These are phyloP conservation scores for Heterobasidion parviporum DNA, from an alignment of 1,284 basidiomycete genomes.

Conservation along the genomic window DNA sequence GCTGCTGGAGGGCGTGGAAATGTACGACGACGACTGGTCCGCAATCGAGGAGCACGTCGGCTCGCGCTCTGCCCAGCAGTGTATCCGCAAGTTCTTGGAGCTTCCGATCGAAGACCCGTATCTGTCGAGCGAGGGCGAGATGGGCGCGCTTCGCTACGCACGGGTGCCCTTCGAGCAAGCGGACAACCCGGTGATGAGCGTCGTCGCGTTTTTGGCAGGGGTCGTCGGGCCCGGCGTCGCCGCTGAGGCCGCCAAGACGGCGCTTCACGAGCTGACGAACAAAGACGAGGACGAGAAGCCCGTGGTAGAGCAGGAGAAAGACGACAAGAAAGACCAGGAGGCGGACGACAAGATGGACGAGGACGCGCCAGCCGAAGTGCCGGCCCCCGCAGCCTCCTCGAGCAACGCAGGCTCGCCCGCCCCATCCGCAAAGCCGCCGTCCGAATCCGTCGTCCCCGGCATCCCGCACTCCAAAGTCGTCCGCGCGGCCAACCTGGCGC, in stretches of 20 bases:
- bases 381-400: slow-evolving; percentile 4
- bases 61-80: slow-evolving; percentile 87
- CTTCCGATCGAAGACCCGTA: slow-evolving; percentile 97
- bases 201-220: slow-evolving; percentile 93
- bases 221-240: slow-evolving; percentile 90
- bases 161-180: slow-evolving; percentile 87
- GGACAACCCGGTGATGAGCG: slow-evolving; percentile 98
- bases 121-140: slow-evolving; percentile 61
- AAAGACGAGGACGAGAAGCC: slow-evolving; percentile 19
- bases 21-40: slow-evolving; percentile 98
- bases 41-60: slow-evolving; percentile 89
- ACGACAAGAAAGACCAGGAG: slow-evolving; percentile 13
- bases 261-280: slow-evolving; percentile 70
- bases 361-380: slow-evolving; percentile 6
- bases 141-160: slow-evolving; percentile 76
- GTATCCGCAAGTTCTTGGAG: slow-evolving; percentile 92
- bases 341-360: slow-evolving; percentile 26
- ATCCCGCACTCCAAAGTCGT: slow-evolving; percentile 72
- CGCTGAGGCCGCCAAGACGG: slow-evolving; percentile 88
- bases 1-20: slow-evolving; percentile 92
- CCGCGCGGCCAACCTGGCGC: slow-evolving; percentile 76
- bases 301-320: slow-evolving; percentile 18
- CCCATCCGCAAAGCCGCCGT: slow-evolving; percentile 11
- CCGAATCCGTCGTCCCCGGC: slow-evolving; percentile 25
- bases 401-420: slow-evolving; percentile 15